Conservation (phyloP, 495 filamentous ascomycete genomes). For the Haplographium delicatum region DNA sequence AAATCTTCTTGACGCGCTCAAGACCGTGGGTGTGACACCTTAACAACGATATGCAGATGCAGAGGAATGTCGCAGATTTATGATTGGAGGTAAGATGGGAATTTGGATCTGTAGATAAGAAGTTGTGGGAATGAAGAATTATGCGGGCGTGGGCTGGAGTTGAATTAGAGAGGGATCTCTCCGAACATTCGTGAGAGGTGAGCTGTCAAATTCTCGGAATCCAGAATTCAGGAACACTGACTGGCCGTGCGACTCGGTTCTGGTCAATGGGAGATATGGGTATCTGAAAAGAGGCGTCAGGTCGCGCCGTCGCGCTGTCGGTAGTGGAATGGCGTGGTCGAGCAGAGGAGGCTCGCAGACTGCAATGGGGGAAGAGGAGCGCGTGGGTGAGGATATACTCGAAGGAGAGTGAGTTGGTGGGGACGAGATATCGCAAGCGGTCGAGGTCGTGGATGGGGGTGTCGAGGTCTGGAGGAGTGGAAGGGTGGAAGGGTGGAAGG, state of each 20-base stretch:
- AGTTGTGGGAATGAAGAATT: not conserved
- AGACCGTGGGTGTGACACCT: not conserved
- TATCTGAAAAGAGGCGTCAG: not conserved
- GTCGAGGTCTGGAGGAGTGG: no score
- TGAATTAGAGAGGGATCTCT: not conserved
- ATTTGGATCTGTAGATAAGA: constrained; percentile 5
- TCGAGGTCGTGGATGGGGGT: not conserved
- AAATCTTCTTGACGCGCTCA: not conserved
- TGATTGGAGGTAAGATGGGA: not conserved
- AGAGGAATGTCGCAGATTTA: constrained; percentile 2
- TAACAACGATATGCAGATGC: not conserved
- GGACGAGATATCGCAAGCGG: not conserved
- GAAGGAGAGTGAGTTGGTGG: constrained; percentile 5
- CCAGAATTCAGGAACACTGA: constrained; percentile 16
- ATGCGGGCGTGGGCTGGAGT: not conserved
- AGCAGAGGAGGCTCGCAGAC: not conserved
- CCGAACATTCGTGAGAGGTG: constrained; percentile 12
- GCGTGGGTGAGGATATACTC: constrained; percentile 9
- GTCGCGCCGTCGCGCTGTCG: not conserved
- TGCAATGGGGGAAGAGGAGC: not conserved
- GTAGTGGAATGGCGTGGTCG: not conserved
- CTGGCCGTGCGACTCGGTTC: constrained; percentile 20
- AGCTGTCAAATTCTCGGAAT: constrained; percentile 15
- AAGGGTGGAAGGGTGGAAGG: constrained; percentile 1
- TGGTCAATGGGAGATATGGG: not conserved